phyloP scores from a whole-genome alignment of 306 rosid species.

The Hippophae rhamnoides region DNA sequence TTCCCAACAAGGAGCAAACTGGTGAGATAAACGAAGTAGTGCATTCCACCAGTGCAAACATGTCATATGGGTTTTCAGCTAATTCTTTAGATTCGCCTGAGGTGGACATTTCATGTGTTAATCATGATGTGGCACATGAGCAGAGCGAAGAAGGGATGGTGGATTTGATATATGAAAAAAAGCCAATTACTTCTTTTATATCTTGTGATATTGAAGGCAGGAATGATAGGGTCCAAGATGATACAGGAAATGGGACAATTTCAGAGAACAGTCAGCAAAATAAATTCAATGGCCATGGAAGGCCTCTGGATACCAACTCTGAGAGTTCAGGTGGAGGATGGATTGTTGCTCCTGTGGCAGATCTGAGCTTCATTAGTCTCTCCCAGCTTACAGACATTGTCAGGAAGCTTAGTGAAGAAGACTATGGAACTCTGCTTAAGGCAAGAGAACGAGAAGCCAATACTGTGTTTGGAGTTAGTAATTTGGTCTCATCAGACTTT shows the following conservation, averaged over 20 bases:
- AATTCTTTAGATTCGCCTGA: constrained; percentile 18
- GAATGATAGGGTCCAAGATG: constrained; percentile 18
- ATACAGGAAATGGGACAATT: constrained; percentile 17
- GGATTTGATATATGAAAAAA: constrained; percentile 28
- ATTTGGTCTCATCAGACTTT: constrained; percentile 20
- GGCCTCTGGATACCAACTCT: constrained; percentile 25
- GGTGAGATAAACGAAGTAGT: constrained; percentile 29
- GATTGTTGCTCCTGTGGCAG: constrained; percentile 25
- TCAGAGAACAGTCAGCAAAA: constrained; percentile 26
- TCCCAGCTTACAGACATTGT: constrained; percentile 47
- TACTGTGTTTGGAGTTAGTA: constrained; percentile 22
- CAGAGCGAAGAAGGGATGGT: constrained; percentile 17
- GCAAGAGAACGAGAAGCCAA: constrained; percentile 35
- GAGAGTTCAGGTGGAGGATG: constrained; percentile 19
- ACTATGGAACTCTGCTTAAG: constrained; percentile 37
- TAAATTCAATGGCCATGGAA: constrained; percentile 18
- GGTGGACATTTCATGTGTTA: constrained; percentile 26
- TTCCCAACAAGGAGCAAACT: constrained; percentile 26
- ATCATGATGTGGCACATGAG: constrained; percentile 22
- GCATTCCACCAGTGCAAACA: constrained; percentile 23
- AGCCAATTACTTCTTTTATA: constrained; percentile 14
- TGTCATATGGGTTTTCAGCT: constrained; percentile 28
- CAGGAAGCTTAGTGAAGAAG: constrained; percentile 47
- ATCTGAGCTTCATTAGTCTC: constrained; percentile 36
- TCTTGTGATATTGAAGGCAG: constrained; percentile 29